phyloP scores from a whole-genome alignment of 2,329 filamentous ascomycete genomes.

The Periglandula ipomoeae region DNA sequence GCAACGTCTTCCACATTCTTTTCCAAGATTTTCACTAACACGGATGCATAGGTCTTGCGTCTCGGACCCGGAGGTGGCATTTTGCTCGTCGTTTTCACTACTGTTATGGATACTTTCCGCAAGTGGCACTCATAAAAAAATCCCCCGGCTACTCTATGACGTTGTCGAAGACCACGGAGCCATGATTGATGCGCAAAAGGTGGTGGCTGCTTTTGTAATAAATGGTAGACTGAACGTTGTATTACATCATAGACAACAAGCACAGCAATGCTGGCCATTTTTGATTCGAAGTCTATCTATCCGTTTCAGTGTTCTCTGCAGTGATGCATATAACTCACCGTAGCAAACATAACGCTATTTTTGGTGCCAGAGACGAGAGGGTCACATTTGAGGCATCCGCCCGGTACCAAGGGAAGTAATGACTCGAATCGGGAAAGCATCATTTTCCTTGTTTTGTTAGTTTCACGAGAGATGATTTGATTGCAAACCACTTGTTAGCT shows the following conservation, averaged over 20 bases:
- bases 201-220: not conserved
- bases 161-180: not conserved
- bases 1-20: constrained; percentile 18
- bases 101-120: constrained; percentile 88
- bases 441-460: too few species aligned
- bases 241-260: constrained; percentile 1
- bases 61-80: constrained; percentile 54
- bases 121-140: constrained; percentile 29
- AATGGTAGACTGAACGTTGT: not conserved
- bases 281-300: too few species aligned
- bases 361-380: too few species aligned
- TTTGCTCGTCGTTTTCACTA: constrained; percentile 77
- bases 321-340: too few species aligned
- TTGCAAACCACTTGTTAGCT: too few species aligned
- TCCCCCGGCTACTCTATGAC: not conserved
- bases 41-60: constrained; percentile 28
- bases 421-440: too few species aligned
- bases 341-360: too few species aligned
- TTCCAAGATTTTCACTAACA: constrained; percentile 6
- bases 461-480: too few species aligned
- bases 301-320: too few species aligned
- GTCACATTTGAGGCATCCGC: too few species aligned
- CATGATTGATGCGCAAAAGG: not conserved
- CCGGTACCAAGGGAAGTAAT: too few species aligned
- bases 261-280: not conserved